These are phyloP conservation scores for Monilinia fructigena DNA, from an alignment of 2,329 filamentous ascomycete species.

Conservation along the genomic window DNA sequence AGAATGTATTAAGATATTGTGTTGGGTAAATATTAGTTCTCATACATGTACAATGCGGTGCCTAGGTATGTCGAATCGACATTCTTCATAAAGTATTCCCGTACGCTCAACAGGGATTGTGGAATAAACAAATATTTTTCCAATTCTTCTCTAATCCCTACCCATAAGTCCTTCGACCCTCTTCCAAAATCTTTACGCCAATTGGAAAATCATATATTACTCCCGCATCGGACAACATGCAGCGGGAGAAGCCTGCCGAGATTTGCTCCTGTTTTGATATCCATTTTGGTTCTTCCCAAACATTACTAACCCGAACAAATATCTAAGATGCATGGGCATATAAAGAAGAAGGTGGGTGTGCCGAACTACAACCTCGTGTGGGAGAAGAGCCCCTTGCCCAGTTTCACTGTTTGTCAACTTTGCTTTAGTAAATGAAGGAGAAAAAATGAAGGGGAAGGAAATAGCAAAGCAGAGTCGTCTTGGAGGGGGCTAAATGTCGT, in stretches of 20 bases:
- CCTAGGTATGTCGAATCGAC: no score
- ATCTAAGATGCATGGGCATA: slow-evolving; percentile 1
- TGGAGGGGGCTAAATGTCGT: background rate
- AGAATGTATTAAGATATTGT: no score
- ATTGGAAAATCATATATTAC: background rate
- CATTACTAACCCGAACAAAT: background rate
- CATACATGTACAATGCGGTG: background rate
- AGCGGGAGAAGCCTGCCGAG: slow-evolving; percentile 19
- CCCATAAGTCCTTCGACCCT: background rate
- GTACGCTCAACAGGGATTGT: background rate
- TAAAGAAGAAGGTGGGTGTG: background rate
- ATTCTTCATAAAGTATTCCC: background rate
- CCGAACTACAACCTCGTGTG: background rate
- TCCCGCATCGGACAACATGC: slow-evolving; percentile 10
- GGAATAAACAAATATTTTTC: slow-evolving; percentile 1
- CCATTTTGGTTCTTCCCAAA: background rate
- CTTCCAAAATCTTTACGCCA: slow-evolving; percentile 6
- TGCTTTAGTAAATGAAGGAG: background rate
- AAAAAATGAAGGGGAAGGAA: background rate
- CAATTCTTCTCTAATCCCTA: slow-evolving; percentile 17
- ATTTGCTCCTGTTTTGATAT: slow-evolving; percentile 1
- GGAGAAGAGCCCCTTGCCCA: background rate
- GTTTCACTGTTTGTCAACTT: background rate
- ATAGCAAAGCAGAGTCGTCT: no score
- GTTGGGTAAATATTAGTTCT: no score